phyloP scores from a whole-genome alignment of 768 basidiomycete species.

The Rhodotorula diobovata region DNA sequence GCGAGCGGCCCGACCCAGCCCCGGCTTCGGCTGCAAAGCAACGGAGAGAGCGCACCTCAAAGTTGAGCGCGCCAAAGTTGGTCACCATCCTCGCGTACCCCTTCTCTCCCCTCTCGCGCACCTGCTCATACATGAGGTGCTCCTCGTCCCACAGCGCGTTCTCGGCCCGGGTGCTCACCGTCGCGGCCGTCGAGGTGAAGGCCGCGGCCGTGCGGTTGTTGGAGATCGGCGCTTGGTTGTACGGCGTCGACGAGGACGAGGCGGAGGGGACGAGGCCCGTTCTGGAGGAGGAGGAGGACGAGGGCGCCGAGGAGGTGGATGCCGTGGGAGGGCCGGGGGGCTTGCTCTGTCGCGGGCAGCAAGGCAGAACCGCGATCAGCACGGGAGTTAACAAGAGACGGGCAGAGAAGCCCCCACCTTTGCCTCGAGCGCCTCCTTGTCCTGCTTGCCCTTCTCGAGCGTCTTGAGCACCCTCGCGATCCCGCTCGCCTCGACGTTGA shows the following conservation, averaged over 20 bases:
- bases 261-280: conserved; percentile 45
- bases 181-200: conserved; percentile 84
- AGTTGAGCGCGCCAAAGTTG: conserved; percentile 49
- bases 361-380: background rate
- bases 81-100: conserved; percentile 96
- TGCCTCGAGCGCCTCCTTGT: conserved; percentile 8
- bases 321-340: background rate
- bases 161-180: conserved; percentile 65
- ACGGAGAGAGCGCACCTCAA: conserved; percentile 15
- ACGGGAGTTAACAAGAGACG: background rate
- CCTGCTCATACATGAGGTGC: conserved; percentile 95
- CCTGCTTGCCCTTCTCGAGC: conserved; percentile 11
- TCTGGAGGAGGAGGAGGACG: conserved; percentile 26
- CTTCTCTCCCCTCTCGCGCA: conserved; percentile 82
- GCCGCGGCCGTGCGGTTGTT: conserved; percentile 86
- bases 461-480: conserved; percentile 33
- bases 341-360: background rate
- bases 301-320: too few species aligned
- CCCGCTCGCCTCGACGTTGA: conserved; percentile 49
- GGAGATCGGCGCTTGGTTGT: conserved; percentile 50
- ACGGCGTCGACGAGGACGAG: conserved; percentile 55
- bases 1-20: too few species aligned
- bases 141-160: conserved; percentile 98
- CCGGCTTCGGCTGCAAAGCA: too few species aligned
- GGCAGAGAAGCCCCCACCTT: background rate